A percentile compares a stretch with the other conserved stretches of the same genome.
phyloP scores from a whole-genome alignment of 345 rosid genomes.

The Dovyalis caffra region DNA sequence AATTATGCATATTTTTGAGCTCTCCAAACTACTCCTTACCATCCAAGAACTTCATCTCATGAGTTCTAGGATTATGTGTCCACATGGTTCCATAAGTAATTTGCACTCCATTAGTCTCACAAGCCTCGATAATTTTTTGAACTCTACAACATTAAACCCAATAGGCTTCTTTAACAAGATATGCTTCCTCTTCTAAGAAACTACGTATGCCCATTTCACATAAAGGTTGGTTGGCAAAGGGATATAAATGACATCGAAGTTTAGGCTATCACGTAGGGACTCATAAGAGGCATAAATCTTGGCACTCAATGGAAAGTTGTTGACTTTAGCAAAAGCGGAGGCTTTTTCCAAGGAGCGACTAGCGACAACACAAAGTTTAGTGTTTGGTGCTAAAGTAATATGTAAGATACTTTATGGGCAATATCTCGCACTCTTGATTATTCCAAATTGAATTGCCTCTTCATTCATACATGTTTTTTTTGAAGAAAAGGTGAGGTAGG shows the following conservation, averaged over 20 bases:
- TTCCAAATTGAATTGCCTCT: slow-evolving; percentile 63
- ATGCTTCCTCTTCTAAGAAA: slow-evolving; percentile 70
- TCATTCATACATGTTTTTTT: no score
- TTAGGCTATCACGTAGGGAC: slow-evolving; percentile 61
- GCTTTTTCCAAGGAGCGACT: slow-evolving; percentile 63
- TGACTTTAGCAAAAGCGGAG: slow-evolving; percentile 51
- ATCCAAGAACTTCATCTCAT: slow-evolving; percentile 43
- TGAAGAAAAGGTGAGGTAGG: no score
- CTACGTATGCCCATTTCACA: slow-evolving; percentile 56
- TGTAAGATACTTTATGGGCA: slow-evolving; percentile 66
- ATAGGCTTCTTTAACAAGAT: slow-evolving; percentile 78
- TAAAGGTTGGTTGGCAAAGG: slow-evolving; percentile 80
- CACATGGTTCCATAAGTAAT: slow-evolving; percentile 90
- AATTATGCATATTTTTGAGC: slow-evolving; percentile 49
- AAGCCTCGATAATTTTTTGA: slow-evolving; percentile 60
- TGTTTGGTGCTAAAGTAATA: slow-evolving; percentile 61
- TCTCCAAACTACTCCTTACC: slow-evolving; percentile 56
- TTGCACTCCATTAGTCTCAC: slow-evolving; percentile 65
- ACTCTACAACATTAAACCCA: slow-evolving; percentile 49
- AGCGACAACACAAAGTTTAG: slow-evolving; percentile 57
- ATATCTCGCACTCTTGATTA: slow-evolving; percentile 69
- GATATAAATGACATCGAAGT: slow-evolving; percentile 68
- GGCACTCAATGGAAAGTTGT: slow-evolving; percentile 50
- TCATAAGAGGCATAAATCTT: slow-evolving; percentile 71
- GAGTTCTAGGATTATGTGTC: slow-evolving; percentile 73